phyloP scores from a whole-genome alignment of 2,329 filamentous ascomycete genomes.

The Leptographium galeiforme region DNA sequence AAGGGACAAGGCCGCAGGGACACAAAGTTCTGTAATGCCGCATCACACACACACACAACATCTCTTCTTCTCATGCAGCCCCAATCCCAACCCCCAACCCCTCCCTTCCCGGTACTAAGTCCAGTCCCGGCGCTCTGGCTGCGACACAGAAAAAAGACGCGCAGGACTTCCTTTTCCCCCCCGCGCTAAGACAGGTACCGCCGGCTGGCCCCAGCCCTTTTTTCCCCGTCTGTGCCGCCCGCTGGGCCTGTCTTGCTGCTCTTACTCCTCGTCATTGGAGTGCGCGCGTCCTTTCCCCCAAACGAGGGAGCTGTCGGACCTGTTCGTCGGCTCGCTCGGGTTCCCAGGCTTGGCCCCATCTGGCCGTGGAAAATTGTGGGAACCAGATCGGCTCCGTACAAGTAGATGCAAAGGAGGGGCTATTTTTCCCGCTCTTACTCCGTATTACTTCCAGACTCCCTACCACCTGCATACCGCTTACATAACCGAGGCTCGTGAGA shows the following conservation, averaged over 20 bases:
- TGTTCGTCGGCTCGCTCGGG: neutral
- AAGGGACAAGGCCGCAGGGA: neutral
- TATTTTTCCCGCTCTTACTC: neutral
- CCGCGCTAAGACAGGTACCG: neutral
- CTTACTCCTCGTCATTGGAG: no score
- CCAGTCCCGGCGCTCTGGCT: no score
- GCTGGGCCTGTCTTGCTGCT: neutral
- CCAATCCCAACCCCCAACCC: no score
- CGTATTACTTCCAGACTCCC: no score
- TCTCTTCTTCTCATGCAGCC: no score
- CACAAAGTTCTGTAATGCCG: no score
- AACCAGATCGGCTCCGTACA: no score
- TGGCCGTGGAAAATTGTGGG: neutral
- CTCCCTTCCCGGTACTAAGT: no score
- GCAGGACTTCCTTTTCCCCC: neutral
- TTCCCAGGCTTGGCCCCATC: neutral
- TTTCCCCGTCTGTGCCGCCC: neutral
- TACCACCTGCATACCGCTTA: neutral
- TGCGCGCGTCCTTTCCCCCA: no score
- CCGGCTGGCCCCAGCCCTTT: neutral
- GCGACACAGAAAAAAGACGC: neutral
- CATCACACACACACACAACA: neutral
- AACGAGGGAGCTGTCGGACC: no score
- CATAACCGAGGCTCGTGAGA: no score
- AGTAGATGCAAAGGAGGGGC: neutral